Percentiles rank a stretch among this genome's conserved stretches.
Evolutionary conservation across 257 asterid genomes (phyloP).

Genomic region (Jacaranda mimosifolia): DNA sequence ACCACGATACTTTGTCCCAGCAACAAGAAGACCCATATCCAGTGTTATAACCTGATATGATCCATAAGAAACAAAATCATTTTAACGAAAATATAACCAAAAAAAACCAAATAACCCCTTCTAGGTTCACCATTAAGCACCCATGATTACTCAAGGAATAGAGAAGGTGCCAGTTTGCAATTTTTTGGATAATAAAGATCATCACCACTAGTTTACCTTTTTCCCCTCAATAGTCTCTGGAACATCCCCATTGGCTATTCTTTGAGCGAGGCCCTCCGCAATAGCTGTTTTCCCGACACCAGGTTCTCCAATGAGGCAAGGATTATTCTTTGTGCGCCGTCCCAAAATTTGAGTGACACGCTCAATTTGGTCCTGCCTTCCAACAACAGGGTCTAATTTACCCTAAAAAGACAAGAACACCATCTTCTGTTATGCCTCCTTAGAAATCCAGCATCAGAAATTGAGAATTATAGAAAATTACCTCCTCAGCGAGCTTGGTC

Average conservation of each 20-base stretch:
- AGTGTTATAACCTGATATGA: slow-evolving; percentile 81
- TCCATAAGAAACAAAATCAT: not conserved
- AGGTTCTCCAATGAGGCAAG: slow-evolving; percentile 99
- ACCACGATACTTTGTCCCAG: slow-evolving; percentile 98
- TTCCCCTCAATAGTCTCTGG: slow-evolving; percentile 98
- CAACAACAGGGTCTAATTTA: slow-evolving; percentile 96
- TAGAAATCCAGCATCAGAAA: slow-evolving; percentile 12
- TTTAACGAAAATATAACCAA: too few relatives aligned
- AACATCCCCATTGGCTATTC: slow-evolving; percentile 93
- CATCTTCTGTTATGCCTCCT: slow-evolving; percentile 26
- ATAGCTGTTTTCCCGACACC: slow-evolving; percentile 99
- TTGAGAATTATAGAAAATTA: slow-evolving; percentile 32
- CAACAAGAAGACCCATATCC: slow-evolving; percentile 96
- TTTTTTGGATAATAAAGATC: slow-evolving; percentile 9
- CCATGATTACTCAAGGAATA: not conserved
- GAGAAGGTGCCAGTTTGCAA: not conserved
- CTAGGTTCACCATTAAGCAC: not conserved
- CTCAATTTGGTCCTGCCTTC: slow-evolving; percentile 91
- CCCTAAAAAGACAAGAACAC: slow-evolving; percentile 61
- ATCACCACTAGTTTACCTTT: slow-evolving; percentile 59
- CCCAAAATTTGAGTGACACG: slow-evolving; percentile 98
- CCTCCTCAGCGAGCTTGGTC: slow-evolving; percentile 93
- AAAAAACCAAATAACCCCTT: not conserved
- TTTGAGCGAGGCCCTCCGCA: slow-evolving; percentile 98
- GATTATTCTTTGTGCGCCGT: slow-evolving; percentile 94